phyloP scores from a whole-genome alignment of 1,284 basidiomycete species.

The Cerioporus squamosus region DNA sequence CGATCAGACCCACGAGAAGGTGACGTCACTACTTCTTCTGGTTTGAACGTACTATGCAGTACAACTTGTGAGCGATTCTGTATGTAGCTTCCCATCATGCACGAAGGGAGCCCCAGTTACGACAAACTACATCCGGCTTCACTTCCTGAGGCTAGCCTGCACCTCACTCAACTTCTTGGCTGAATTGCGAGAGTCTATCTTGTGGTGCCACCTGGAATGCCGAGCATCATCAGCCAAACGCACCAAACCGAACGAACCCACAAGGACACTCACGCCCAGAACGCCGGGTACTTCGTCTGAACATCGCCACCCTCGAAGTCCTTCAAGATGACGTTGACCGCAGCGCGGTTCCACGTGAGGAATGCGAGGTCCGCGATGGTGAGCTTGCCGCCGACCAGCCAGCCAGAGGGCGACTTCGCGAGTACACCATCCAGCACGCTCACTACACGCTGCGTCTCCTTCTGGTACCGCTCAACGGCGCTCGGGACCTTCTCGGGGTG shows the following conservation, averaged over 20 bases:
- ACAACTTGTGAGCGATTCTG: too few relatives aligned
- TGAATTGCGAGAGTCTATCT: conserved; percentile 4
- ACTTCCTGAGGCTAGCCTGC: not conserved
- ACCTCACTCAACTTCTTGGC: conserved; percentile 1
- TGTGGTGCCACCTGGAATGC: conserved; percentile 13
- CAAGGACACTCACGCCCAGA: conserved; percentile 17
- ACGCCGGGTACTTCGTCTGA: conserved; percentile 22
- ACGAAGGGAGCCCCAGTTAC: too few relatives aligned
- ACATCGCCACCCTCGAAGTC: conserved; percentile 10
- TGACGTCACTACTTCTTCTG: too few relatives aligned
- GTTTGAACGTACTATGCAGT: too few relatives aligned
- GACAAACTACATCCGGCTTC: too few relatives aligned
- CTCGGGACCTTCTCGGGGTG: conserved; percentile 4
- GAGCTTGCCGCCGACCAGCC: conserved; percentile 27
- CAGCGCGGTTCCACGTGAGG: conserved; percentile 25
- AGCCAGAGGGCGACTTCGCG: conserved; percentile 21
- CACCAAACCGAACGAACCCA: not conserved
- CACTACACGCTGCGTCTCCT: conserved; percentile 32
- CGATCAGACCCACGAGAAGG: too few relatives aligned
- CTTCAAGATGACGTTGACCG: conserved; percentile 12
- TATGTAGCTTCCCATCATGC: too few relatives aligned
- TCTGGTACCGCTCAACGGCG: conserved; percentile 4
- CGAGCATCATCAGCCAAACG: not conserved
- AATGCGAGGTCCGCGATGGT: conserved; percentile 31
- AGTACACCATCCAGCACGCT: conserved; percentile 37